These are phyloP conservation scores for Violaceomyces palustris DNA, from an alignment of 1,284 basidiomycete species.

Conservation along the genomic window DNA sequence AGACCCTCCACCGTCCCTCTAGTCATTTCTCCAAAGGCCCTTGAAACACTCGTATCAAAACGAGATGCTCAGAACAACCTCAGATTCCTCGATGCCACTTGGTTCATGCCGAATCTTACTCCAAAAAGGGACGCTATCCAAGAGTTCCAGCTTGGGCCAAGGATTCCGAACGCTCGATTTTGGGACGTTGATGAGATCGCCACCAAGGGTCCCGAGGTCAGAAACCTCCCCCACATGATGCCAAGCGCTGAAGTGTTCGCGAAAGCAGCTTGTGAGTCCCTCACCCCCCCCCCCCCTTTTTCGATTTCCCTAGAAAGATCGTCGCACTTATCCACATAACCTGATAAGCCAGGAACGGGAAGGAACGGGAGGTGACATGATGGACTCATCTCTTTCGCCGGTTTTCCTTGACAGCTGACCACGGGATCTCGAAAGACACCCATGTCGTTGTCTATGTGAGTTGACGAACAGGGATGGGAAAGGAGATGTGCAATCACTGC, in stretches of 20 bases:
- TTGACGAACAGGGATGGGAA: no score
- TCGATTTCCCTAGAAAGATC: conserved; percentile 7
- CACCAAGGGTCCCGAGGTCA: conserved; percentile 30
- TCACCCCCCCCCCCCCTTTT: no score
- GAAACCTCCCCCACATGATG: conserved; percentile 82
- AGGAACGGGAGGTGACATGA: conserved; percentile 3
- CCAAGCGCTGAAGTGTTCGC: conserved; percentile 71
- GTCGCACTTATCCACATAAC: background rate
- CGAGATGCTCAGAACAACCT: conserved; percentile 6
- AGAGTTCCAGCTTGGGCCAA: conserved; percentile 63
- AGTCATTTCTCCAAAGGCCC: conserved; percentile 23
- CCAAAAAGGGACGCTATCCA: conserved; percentile 59
- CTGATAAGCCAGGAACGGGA: background rate
- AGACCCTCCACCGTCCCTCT: conserved; percentile 20
- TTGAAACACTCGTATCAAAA: conserved; percentile 13
- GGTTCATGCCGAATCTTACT: conserved; percentile 80
- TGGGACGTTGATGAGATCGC: conserved; percentile 72
- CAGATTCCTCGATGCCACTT: conserved; percentile 63
- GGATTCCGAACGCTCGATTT: conserved; percentile 70
- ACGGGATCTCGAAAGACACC: conserved; percentile 69
- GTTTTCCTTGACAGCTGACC: no score
- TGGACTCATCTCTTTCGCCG: conserved; percentile 5
- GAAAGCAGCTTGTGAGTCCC: conserved; percentile 71
- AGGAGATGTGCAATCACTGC: no score
- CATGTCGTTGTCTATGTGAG: conserved; percentile 89